Base-by-base conservation (phyloP, 148 eudicot species). In the Heliosperma pusillum region DNA sequence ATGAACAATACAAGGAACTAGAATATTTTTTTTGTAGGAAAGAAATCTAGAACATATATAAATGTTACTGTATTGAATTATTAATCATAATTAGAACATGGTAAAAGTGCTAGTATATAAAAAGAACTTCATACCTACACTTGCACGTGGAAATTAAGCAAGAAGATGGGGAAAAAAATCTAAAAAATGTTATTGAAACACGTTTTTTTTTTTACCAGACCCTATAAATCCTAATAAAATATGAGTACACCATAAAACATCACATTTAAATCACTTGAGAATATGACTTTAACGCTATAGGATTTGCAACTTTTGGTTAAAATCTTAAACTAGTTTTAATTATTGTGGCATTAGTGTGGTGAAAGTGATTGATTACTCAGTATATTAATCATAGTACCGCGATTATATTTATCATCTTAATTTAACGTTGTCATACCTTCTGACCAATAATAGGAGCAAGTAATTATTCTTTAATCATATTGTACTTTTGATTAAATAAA, bases 71-170 rank as follows among this genome's bases (percentile, higher is more conserved):
- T n/a, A n/a, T n/a, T n/a, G n/a, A n/a, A n/a, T n/a, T n/a, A n/a
- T n/a, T n/a, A n/a, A 33, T 33, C 40, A 60, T 7, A 60, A 24
- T 60, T 22, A 20, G 25, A 26, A 60, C 65, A 60, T 60, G 65
- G 11, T 22, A 10, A 60, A 22, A 26, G n/a, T 12, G 24, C 21
- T 2, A 60, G 2, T 60, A 21, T 8, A 5, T n/a, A n/a, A n/a
- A 25, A 60, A 22, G 8, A 22, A 21, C 26, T 21, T 26, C 24
- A 60, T 27, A 10, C 15, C 40, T 27, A 64, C 21, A 64, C 29
- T 36, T 64, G 68, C 68, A 64, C 29, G 68, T 64, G 42, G 8
- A 30, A 16, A 64, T 64, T 27, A 64, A n/a, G n/a, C n/a, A n/a
- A n/a, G n/a, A n/a, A n/a, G n/a, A n/a, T 26, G 6, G 12, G 29